Conservation (phyloP, 2,329 filamentous ascomycete genomes). For the Fusarium nematophilum region DNA sequence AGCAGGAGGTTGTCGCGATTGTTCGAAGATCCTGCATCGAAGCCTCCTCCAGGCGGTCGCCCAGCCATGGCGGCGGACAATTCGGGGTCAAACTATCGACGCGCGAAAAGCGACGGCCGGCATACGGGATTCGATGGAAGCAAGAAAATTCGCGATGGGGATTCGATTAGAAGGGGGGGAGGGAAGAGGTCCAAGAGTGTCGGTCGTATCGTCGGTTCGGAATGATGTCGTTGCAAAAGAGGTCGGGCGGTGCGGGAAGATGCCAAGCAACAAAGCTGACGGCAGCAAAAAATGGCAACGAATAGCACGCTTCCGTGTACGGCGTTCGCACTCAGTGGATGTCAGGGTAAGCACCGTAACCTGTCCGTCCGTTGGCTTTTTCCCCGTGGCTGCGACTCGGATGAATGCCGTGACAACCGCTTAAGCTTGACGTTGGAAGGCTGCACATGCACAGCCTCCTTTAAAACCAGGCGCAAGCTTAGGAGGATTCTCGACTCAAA, state of each 20-base stretch:
- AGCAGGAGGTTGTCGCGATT: constrained; percentile 73
- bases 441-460: constrained; percentile 39
- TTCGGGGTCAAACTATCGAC: constrained; percentile 47
- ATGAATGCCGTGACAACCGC: constrained; percentile 26
- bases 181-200: background rate
- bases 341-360: constrained; percentile 29
- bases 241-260: constrained; percentile 27
- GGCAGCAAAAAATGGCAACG: constrained; percentile 8
- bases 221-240: constrained; percentile 20
- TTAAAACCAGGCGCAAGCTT: constrained; percentile 22
- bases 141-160: constrained; percentile 11
- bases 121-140: constrained; percentile 47
- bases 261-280: constrained; percentile 38
- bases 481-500: constrained; percentile 22
- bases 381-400: constrained; percentile 29
- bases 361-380: constrained; percentile 8
- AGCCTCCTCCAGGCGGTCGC: constrained; percentile 60
- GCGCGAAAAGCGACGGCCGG: constrained; percentile 43
- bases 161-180: constrained; percentile 1
- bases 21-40: constrained; percentile 61
- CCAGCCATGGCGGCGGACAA: constrained; percentile 70
- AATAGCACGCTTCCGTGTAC: constrained; percentile 24
- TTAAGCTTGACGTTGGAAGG: constrained; percentile 12
- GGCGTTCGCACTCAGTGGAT: constrained; percentile 19
- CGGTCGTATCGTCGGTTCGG: constrained; percentile 10